Conservation (phyloP, 306 rosid genomes). For the Cyclanthera cordifolia region DNA sequence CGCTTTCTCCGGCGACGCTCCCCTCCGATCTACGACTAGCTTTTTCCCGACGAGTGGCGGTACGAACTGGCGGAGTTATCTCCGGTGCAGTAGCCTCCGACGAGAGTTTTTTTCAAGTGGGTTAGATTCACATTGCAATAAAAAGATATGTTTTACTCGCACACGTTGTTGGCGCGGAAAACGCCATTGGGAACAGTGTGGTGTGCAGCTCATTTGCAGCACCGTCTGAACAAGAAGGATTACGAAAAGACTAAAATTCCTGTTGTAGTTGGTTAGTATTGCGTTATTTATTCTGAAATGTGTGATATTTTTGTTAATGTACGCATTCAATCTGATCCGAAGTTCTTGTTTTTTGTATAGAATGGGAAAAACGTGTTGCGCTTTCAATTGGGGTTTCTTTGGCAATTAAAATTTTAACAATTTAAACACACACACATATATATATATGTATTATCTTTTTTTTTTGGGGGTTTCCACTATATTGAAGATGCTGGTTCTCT, state of each 20-base stretch:
- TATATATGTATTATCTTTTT: too few relatives aligned
- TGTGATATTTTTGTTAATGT: not conserved
- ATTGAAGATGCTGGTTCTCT: too few relatives aligned
- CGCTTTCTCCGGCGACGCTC: too few relatives aligned
- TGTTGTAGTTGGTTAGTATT: conserved; percentile 51
- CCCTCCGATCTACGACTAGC: too few relatives aligned
- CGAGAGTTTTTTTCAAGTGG: too few relatives aligned
- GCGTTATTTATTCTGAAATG: not conserved
- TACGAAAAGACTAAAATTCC: conserved; percentile 53
- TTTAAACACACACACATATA: too few relatives aligned
- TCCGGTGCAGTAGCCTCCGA: too few relatives aligned
- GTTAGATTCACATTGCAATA: too few relatives aligned
- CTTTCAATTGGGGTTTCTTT: not conserved
- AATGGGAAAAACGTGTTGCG: not conserved
- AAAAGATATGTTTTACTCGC: conserved; percentile 63
- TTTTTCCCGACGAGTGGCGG: too few relatives aligned
- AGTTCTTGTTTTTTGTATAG: not conserved
- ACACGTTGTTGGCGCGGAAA: conserved; percentile 68
- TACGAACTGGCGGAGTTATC: too few relatives aligned
- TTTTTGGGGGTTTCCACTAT: too few relatives aligned
- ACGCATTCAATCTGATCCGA: not conserved
- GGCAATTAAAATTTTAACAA: not conserved
- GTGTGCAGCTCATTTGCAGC: conserved; percentile 90
- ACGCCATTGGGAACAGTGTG: conserved; percentile 82
- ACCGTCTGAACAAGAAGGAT: conserved; percentile 69